Base-by-base conservation (phyloP, 2,329 filamentous ascomycete genomes). In the Fusarium sp. region DNA sequence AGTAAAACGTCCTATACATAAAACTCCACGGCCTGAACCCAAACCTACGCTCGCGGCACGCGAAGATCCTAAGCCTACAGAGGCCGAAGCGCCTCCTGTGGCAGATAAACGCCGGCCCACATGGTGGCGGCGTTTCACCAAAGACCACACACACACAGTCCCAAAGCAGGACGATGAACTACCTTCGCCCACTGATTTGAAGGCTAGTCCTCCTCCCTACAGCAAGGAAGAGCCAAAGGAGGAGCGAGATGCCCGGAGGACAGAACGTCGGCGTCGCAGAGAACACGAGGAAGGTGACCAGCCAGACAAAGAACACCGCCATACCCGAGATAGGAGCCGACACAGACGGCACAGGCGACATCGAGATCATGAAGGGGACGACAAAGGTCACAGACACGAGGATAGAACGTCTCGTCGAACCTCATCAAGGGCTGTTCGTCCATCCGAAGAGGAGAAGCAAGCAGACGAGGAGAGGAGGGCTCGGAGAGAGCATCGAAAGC, bases 81-180 rank as follows among this genome's bases (percentile, higher is more conserved):
- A 40, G 35, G 42, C 35, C 35, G 51, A 53, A 28, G 50, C 43
- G 43, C 42, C 35, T 25, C 19, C 19, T 19, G 19, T 3, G 19
- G 19, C 2, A 19, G 19, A 19, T 19, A 19, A 19, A 19, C 32
- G 34, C 22, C 42, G 51, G 35, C 43, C 51, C 24, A 28, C 26
- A 12, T 47, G 51, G 51, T 48, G 51, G 51, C 51, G 51, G 41
- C 50, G 50, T 13, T 24, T 53, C 51, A 53, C 51, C 29, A 47
- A 53, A 41, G 51, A 53, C 35, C 35, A 48, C 29, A 28, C 40
- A 15, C 35, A 48, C 29, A 28, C 40, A 15, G 35, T 35, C 7
- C 32, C 34, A 39, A 53, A 40, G n/a, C 26, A n/a, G n/a, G 42
- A 53, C 4, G 35, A 53, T 13, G 28, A 15, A 19, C n/a, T 26